Conservation (phyloP, 148 eudicot species). For the Fagopyrum homotropicum region DNA sequence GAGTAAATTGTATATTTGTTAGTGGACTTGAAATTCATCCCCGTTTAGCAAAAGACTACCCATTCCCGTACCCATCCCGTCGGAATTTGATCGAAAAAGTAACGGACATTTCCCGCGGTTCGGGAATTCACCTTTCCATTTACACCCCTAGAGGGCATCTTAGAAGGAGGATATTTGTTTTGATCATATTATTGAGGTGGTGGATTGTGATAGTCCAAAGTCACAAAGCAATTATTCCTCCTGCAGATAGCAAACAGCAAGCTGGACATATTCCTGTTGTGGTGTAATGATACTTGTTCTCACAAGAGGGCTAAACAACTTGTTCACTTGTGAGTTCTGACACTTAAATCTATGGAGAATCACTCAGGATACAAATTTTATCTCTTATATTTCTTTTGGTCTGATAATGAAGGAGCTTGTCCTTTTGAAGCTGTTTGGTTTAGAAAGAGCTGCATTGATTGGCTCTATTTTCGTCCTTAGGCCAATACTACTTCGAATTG, state of each 20-base stretch:
- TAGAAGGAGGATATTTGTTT: background rate
- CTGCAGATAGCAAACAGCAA: background rate
- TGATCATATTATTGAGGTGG: background rate
- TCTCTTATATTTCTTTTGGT: background rate
- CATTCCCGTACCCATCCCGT: no score
- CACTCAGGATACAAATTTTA: background rate
- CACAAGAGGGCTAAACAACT: background rate
- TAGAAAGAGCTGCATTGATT: no score
- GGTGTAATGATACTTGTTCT: background rate
- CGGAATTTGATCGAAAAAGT: no score
- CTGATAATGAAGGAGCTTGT: no score
- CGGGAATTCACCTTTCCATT: no score
- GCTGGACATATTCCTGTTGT: background rate
- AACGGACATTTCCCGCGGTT: no score
- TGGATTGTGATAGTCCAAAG: background rate
- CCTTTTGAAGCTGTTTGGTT: no score
- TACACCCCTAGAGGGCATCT: background rate
- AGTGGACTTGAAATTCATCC: no score
- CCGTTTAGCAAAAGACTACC: no score
- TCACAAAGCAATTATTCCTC: slow-evolving; percentile 5
- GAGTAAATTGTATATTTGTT: no score
- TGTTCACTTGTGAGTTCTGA: background rate
- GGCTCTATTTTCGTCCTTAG: no score
- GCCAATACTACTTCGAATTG: no score
- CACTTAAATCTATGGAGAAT: background rate